A percentile compares a stretch with the other conserved stretches of the same genome.
phyloP scores from a whole-genome alignment of 805 yeast genomes.

The Candida silvatica region DNA sequence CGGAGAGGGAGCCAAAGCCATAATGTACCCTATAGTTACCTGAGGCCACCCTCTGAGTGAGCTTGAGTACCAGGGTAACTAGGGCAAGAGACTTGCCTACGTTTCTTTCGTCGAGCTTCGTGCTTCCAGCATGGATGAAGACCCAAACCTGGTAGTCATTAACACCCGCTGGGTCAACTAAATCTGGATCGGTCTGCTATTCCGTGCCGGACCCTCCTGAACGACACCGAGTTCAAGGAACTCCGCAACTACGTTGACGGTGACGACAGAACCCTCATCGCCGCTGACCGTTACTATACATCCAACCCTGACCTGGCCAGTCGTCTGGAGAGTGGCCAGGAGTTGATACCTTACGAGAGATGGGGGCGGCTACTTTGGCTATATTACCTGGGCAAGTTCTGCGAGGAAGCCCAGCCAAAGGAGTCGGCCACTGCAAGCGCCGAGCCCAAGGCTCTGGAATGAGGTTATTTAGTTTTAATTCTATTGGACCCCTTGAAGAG shows the following conservation, averaged over 20 bases:
- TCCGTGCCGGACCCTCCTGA: constrained; percentile 19
- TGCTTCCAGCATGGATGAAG: constrained; percentile 13
- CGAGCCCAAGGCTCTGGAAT: constrained; percentile 7
- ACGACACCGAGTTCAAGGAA: constrained; percentile 13
- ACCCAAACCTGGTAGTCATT: constrained; percentile 3
- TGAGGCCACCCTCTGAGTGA: constrained; percentile 31
- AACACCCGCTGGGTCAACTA: constrained; percentile 11
- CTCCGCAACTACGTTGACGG: constrained; percentile 9
- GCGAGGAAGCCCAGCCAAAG: constrained; percentile 3
- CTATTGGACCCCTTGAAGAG: too few relatives aligned
- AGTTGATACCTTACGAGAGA: constrained; percentile 31
- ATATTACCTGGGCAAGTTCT: constrained; percentile 7
- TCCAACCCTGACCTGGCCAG: constrained; percentile 36
- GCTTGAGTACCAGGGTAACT: constrained; percentile 28
- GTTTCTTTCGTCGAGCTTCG: constrained; percentile 26
- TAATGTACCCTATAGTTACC: constrained; percentile 14
- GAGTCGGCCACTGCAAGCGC: constrained; percentile 8
- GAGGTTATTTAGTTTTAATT: too few relatives aligned
- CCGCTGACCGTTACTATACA: constrained; percentile 29
- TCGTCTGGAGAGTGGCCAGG: constrained; percentile 27
- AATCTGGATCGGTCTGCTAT: constrained; percentile 15
- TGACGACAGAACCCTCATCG: constrained; percentile 36
- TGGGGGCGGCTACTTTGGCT: constrained; percentile 7
- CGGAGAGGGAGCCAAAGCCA: constrained; percentile 23
- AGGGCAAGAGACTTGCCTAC: constrained; percentile 19